Evolutionary conservation across 495 filamentous ascomycete genomes (phyloP).

Genomic region (Trichoderma parareesei): DNA sequence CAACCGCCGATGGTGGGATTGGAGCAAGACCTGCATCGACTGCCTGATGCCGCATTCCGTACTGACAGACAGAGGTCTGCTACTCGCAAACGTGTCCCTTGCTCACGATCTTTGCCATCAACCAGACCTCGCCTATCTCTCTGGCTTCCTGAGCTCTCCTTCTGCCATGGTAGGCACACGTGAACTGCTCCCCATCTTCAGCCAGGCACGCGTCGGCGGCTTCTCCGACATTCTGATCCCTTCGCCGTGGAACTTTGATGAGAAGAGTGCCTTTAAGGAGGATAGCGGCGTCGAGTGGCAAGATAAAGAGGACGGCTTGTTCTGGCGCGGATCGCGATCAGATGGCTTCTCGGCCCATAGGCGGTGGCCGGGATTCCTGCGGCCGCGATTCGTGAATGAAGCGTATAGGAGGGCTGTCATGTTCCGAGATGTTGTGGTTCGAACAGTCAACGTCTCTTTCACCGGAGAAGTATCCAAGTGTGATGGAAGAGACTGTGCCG

Average conservation of each 20-base stretch:
- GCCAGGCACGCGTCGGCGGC: slow-evolving; percentile 83
- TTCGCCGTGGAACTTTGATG: slow-evolving; percentile 92
- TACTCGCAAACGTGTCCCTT: not conserved
- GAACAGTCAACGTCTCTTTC: slow-evolving; percentile 4
- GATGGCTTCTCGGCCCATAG: slow-evolving; percentile 83
- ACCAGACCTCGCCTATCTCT: slow-evolving; percentile 64
- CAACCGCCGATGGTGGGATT: slow-evolving; percentile 1
- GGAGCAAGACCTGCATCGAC: not conserved
- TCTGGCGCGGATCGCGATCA: slow-evolving; percentile 92
- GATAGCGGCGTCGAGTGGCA: slow-evolving; percentile 62
- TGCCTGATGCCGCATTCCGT: not conserved
- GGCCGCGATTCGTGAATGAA: slow-evolving; percentile 65
- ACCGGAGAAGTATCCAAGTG: slow-evolving; percentile 7
- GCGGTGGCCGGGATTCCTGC: slow-evolving; percentile 84
- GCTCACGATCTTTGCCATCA: slow-evolving; percentile 76
- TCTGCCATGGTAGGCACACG: slow-evolving; percentile 85
- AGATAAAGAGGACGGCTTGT: slow-evolving; percentile 62
- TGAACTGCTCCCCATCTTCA: slow-evolving; percentile 86
- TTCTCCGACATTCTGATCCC: slow-evolving; percentile 91
- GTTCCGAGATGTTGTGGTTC: slow-evolving; percentile 15
- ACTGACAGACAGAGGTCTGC: not conserved
- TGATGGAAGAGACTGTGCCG: slow-evolving; percentile 2
- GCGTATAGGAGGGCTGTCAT: slow-evolving; percentile 63
- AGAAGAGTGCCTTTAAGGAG: slow-evolving; percentile 71
- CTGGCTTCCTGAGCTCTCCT: slow-evolving; percentile 88